phyloP scores from a whole-genome alignment of 1,284 basidiomycete species.

The Trichosporon asahii region DNA sequence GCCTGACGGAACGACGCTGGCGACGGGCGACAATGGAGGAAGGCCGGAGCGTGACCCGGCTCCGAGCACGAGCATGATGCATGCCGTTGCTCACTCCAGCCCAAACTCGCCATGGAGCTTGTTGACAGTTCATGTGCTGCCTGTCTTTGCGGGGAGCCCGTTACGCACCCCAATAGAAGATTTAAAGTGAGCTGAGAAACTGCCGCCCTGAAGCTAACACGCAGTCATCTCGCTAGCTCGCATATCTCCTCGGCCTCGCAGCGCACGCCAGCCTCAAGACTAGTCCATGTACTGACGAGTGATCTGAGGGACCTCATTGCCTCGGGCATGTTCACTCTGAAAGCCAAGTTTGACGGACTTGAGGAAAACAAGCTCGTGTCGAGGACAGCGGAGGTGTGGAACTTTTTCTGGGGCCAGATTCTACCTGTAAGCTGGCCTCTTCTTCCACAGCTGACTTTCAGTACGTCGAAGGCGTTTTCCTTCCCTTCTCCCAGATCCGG shows the following conservation, averaged over 20 bases:
- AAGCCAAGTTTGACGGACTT: constrained; percentile 67
- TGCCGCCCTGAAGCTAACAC: constrained; percentile 11
- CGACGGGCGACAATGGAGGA: constrained; percentile 16
- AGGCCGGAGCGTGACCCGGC: constrained; percentile 8
- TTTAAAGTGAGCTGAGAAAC: constrained; percentile 59
- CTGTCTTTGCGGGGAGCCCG: constrained; percentile 86
- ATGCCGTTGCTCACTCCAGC: constrained; percentile 40
- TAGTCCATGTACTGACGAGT: constrained; percentile 61
- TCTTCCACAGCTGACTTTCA: constrained; percentile 15
- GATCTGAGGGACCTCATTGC: constrained; percentile 79
- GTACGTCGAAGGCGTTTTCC: constrained; percentile 55
- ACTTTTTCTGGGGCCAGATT: constrained; percentile 89
- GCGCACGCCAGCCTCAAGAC: constrained; percentile 44
- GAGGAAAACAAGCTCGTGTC: constrained; percentile 65
- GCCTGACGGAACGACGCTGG: constrained; percentile 42
- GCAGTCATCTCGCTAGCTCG: constrained; percentile 40
- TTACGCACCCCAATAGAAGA: constrained; percentile 88
- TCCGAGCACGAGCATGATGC: constrained; percentile 19
- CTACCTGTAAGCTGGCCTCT: constrained; percentile 58
- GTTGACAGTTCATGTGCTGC: constrained; percentile 79
- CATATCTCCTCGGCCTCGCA: constrained; percentile 45
- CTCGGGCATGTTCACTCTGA: constrained; percentile 86
- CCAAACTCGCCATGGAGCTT: constrained; percentile 65
- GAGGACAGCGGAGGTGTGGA: constrained; percentile 83
- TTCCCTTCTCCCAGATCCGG: constrained; percentile 50